Evolutionary conservation across 1,284 basidiomycete genomes (phyloP).

Genomic region (Erythrobasidium hasegawianum): DNA sequence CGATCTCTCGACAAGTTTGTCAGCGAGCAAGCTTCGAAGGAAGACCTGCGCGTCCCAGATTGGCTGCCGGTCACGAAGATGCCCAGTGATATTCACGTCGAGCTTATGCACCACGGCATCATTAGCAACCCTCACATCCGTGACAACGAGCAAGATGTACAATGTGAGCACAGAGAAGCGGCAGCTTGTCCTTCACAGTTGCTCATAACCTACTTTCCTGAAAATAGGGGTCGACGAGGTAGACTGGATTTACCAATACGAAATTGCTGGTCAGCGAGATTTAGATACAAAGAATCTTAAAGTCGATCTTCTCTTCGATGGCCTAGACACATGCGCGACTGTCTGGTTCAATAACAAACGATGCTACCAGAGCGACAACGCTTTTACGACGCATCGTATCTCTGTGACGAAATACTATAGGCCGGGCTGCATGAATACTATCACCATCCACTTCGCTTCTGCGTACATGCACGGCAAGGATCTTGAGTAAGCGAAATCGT

Average conservation of each 20-base stretch:
- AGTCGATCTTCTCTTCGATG: slow-evolving; percentile 72
- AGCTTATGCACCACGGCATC: slow-evolving; percentile 63
- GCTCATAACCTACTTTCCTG: slow-evolving; percentile 63
- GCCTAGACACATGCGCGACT: slow-evolving; percentile 77
- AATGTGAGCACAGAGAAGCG: slow-evolving; percentile 22
- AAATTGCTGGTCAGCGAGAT: slow-evolving; percentile 56
- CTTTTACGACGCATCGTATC: slow-evolving; percentile 24
- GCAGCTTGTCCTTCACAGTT: too few relatives aligned
- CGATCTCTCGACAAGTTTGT: too few relatives aligned
- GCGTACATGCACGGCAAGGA: slow-evolving; percentile 20
- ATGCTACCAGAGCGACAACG: slow-evolving; percentile 19
- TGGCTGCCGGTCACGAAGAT: slow-evolving; percentile 6
- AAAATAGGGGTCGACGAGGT: slow-evolving; percentile 80
- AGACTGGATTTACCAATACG: slow-evolving; percentile 76
- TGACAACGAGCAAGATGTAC: slow-evolving; percentile 57
- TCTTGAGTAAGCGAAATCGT: slow-evolving; percentile 26
- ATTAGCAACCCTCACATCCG: slow-evolving; percentile 76
- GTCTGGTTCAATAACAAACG: slow-evolving; percentile 53
- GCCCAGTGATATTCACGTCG: slow-evolving; percentile 60
- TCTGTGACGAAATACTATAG: background rate
- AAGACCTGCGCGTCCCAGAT: background rate
- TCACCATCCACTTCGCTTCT: slow-evolving; percentile 18
- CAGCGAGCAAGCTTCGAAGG: background rate
- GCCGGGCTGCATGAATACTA: background rate
- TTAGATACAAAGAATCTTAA: too few relatives aligned